These are phyloP conservation scores for Nidula niveotomentosa DNA, from an alignment of 1,284 basidiomycete species.

Conservation along the genomic window DNA sequence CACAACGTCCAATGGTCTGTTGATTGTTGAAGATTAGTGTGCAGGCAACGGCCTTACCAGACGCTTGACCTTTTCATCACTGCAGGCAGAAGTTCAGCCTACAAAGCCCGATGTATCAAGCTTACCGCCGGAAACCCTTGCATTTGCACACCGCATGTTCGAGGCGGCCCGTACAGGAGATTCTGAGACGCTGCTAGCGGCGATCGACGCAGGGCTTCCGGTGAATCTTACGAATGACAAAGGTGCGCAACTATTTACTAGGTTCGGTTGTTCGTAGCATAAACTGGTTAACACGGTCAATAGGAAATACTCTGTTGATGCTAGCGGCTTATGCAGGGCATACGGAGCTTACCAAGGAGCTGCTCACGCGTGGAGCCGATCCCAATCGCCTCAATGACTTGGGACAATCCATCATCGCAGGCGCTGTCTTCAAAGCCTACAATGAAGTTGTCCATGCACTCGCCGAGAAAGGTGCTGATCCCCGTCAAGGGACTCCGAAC, in stretches of 20 bases:
- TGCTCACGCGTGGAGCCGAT: constrained; percentile 63
- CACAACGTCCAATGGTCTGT: no score
- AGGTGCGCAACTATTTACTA: constrained; percentile 35
- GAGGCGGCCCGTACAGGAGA: constrained; percentile 71
- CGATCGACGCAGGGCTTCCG: constrained; percentile 75
- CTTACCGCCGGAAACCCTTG: constrained; percentile 47
- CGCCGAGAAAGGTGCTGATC: constrained; percentile 66
- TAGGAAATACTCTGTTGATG: constrained; percentile 82
- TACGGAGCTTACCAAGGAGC: constrained; percentile 46
- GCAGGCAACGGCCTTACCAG: no score
- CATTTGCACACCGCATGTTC: constrained; percentile 77
- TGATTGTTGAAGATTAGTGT: no score
- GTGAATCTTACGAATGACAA: constrained; percentile 76
- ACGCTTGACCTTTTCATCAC: no score
- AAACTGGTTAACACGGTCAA: constrained; percentile 1
- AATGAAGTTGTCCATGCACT: constrained; percentile 65
- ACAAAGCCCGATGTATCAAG: constrained; percentile 17
- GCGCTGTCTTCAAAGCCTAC: constrained; percentile 77
- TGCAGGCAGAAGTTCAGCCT: no score
- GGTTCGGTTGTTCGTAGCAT: neutral
- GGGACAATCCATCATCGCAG: constrained; percentile 80
- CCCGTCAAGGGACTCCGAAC: constrained; percentile 66
- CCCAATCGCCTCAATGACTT: constrained; percentile 74
- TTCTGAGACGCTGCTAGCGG: constrained; percentile 48
- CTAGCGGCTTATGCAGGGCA: constrained; percentile 82